These are phyloP conservation scores for Russula olivacea DNA, from an alignment of 768 basidiomycete genomes.

Conservation along the genomic window DNA sequence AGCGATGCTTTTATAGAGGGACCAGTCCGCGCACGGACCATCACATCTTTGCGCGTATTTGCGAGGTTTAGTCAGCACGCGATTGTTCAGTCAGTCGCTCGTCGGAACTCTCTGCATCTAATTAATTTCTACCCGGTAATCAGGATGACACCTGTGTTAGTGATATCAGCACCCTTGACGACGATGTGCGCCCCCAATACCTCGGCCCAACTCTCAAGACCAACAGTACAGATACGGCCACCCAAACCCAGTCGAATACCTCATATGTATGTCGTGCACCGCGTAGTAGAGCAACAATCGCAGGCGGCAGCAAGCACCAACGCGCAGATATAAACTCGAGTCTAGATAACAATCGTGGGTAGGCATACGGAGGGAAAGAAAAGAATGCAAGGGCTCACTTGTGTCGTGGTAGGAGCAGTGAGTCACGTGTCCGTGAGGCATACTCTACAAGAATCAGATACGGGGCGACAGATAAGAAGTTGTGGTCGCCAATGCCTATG, in stretches of 20 bases:
- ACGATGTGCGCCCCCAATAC: constrained; percentile 24
- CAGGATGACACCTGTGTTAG: neutral
- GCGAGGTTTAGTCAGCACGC: neutral
- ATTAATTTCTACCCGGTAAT: neutral
- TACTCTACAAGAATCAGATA: constrained; percentile 60
- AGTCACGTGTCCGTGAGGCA: constrained; percentile 44
- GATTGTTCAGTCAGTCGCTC: neutral
- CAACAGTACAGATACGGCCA: constrained; percentile 43
- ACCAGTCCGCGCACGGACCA: neutral
- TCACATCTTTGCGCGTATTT: neutral
- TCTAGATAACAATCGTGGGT: neutral
- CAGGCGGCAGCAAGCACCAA: constrained; percentile 50
- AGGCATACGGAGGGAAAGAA: neutral
- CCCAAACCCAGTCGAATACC: constrained; percentile 57
- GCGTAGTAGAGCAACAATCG: constrained; percentile 50
- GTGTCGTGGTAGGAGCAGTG: constrained; percentile 31
- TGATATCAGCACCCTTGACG: neutral
- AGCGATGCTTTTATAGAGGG: constrained; percentile 5
- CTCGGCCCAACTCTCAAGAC: constrained; percentile 39
- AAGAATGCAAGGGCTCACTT: neutral
- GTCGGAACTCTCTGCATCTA: too few relatives aligned
- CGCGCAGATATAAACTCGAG: constrained; percentile 37
- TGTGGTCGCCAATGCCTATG: constrained; percentile 76
- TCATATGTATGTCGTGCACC: constrained; percentile 63
- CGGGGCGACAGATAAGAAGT: constrained; percentile 57